Base-by-base conservation (phyloP, 139 green algal genomes). In the Edaphochlamys debaryana region DNA sequence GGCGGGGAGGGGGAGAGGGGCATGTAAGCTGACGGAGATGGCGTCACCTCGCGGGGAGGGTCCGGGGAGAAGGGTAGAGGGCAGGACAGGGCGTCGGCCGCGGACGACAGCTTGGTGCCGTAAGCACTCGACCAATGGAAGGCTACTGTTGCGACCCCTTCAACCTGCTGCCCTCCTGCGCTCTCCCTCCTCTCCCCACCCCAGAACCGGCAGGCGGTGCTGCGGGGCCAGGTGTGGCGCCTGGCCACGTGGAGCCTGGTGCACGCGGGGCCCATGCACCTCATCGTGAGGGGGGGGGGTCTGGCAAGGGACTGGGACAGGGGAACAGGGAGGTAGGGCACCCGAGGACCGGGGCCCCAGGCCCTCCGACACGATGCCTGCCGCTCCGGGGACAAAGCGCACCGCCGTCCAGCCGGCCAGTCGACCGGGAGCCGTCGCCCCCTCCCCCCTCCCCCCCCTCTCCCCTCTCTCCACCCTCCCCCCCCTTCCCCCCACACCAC, bases 201-300 rank as follows among this genome's bases (percentile, higher is more conserved):
- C 6, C 75, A 81, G 75, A 60, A 81, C 60, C 75, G n/a, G 1
- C 29, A n/a, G 3, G 60, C 75, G n/a, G 30, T 81, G 4, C 20
- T 4, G 15, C 60, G 62, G 6, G 75, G 75, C n/a, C 75, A 81
- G 75, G 27, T 71, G 58, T 81, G 75, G 75, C 75, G 75, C 32
- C 41, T 81, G 56, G 30, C 69, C 23, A 81, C 37, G 9, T 81
- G 75, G 75, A 63, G 30, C 15, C 41, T 72, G 41, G 60, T 72
- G 75, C 75, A 81, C 30, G 75, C 40, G 41, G 58, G 60, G 40
- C 60, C 75, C 4, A n/a, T 81, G 58, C 75, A 81, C 30, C 41
- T 81, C 58, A 15, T 37, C 41, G 75, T 81, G 76, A 41, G 63
- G 9, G 32, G 76, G 30, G 19, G 34, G 15, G 34, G 34, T 29